Evolutionary conservation across 1,284 basidiomycete species (phyloP).

Genomic region (Mycosarcoma mackinlayi): DNA sequence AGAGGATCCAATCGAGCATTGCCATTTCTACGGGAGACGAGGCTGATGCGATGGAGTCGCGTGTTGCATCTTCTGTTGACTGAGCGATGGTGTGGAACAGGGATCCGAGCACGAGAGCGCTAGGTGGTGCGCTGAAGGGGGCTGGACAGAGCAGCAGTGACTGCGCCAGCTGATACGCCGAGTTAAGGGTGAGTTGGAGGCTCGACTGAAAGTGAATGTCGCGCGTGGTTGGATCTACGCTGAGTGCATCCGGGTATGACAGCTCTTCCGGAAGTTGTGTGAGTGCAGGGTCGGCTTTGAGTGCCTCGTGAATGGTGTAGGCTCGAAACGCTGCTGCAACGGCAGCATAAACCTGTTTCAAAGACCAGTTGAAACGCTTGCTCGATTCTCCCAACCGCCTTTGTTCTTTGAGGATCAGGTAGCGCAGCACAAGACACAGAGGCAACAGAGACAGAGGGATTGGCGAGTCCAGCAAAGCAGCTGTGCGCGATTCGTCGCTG

Average conservation of each 20-base stretch:
- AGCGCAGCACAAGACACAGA: constrained; percentile 45
- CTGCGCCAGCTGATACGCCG: constrained; percentile 41
- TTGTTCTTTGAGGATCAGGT: constrained; percentile 40
- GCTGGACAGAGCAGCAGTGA: constrained; percentile 36
- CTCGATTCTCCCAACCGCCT: constrained; percentile 40
- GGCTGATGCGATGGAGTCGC: constrained; percentile 14
- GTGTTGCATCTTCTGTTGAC: constrained; percentile 19
- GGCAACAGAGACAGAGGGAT: constrained; percentile 31
- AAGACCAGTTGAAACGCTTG: constrained; percentile 42
- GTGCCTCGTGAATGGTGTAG: constrained; percentile 26
- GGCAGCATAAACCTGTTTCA: constrained; percentile 39
- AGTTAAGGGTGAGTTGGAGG: constrained; percentile 41
- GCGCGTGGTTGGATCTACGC: constrained; percentile 34
- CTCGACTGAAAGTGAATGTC: constrained; percentile 42
- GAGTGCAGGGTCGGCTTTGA: constrained; percentile 21
- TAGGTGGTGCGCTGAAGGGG: constrained; percentile 33
- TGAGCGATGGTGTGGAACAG: constrained; percentile 37
- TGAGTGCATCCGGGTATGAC: constrained; percentile 19
- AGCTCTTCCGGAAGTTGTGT: constrained; percentile 19
- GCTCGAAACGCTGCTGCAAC: constrained; percentile 24
- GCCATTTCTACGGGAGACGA: constrained; percentile 20
- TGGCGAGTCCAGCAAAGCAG: constrained; percentile 4
- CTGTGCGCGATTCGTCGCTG: constrained; percentile 24
- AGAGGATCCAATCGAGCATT: constrained; percentile 42
- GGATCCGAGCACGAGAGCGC: constrained; percentile 35